These are phyloP conservation scores for Arthrobotrys musiformis DNA, from an alignment of 2,329 filamentous ascomycete species.

Conservation along the genomic window DNA sequence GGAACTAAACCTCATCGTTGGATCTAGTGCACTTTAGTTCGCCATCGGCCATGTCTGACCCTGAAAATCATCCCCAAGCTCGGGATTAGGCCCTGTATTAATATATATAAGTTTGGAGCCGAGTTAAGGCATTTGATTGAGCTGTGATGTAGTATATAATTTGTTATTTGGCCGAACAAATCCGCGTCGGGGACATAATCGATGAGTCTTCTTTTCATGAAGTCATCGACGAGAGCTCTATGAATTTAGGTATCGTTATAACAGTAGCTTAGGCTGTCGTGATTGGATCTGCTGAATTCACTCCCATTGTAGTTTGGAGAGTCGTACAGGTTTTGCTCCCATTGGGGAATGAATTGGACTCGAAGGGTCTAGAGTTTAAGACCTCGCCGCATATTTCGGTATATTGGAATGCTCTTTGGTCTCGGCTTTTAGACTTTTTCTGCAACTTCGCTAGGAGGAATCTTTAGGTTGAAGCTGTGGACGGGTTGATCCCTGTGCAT, in stretches of 20 bases:
- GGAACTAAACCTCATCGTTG: too few species aligned
- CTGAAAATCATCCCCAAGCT: conserved; percentile 33
- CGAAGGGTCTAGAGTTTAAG: background rate
- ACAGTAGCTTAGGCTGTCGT: background rate
- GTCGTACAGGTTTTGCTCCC: background rate
- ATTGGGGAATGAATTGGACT: background rate
- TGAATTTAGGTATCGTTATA: too few species aligned
- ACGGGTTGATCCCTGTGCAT: conserved; percentile 26
- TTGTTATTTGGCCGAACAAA: conserved; percentile 10
- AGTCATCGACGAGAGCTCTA: background rate
- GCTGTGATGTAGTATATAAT: background rate
- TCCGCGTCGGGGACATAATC: conserved; percentile 18
- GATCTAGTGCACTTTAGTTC: too few species aligned
- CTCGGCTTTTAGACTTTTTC: too few species aligned
- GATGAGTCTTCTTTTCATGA: background rate
- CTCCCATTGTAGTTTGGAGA: too few species aligned
- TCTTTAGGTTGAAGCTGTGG: background rate
- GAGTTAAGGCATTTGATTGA: background rate
- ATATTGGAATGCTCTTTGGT: too few species aligned
- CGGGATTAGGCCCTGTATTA: background rate
- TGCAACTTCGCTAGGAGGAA: background rate
- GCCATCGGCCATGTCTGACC: too few species aligned
- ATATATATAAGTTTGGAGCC: background rate
- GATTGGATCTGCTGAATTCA: background rate
- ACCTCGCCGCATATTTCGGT: conserved; percentile 4